Evolutionary conservation across 352 stramenopile genomes (phyloP).

Genomic region (Phytophthora hybrid): DNA sequence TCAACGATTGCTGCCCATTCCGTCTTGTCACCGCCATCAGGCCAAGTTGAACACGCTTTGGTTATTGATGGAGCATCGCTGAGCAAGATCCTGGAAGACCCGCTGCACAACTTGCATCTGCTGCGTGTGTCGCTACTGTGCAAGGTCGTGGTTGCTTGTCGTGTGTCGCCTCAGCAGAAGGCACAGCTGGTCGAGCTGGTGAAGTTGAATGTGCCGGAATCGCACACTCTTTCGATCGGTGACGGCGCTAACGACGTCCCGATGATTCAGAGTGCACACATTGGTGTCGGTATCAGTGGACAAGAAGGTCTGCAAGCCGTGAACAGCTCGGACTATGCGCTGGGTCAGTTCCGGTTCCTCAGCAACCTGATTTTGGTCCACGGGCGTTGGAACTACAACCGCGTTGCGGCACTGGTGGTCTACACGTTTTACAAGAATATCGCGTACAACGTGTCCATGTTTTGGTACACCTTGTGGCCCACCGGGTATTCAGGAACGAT

Average conservation of each 20-base stretch:
- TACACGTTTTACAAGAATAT: slow-evolving; percentile 95
- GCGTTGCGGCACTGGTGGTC: slow-evolving; percentile 87
- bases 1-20: slow-evolving; percentile 39
- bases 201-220: slow-evolving; percentile 83
- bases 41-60: slow-evolving; percentile 78
- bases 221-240: slow-evolving; percentile 92
- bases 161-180: slow-evolving; percentile 98
- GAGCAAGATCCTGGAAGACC: slow-evolving; percentile 76
- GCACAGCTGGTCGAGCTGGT: slow-evolving; percentile 97
- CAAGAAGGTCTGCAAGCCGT: slow-evolving; percentile 98
- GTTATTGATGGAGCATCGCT: slow-evolving; percentile 96
- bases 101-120: slow-evolving; percentile 81
- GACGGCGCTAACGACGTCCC: slow-evolving; percentile 94
- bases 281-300: slow-evolving; percentile 90
- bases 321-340: slow-evolving; percentile 87
- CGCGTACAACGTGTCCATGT: slow-evolving; percentile 92
- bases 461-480: slow-evolving; percentile 87
- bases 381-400: slow-evolving; percentile 89
- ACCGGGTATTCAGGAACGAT: slow-evolving; percentile 94
- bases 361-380: slow-evolving; percentile 80
- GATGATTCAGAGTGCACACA: slow-evolving; percentile 91
- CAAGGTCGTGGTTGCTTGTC: slow-evolving; percentile 97
- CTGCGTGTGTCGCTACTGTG: slow-evolving; percentile 90
- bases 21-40: slow-evolving; percentile 38
- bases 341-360: slow-evolving; percentile 88